Conservation (phyloP, 768 basidiomycete genomes). For the Agrocybe chaxingu region DNA sequence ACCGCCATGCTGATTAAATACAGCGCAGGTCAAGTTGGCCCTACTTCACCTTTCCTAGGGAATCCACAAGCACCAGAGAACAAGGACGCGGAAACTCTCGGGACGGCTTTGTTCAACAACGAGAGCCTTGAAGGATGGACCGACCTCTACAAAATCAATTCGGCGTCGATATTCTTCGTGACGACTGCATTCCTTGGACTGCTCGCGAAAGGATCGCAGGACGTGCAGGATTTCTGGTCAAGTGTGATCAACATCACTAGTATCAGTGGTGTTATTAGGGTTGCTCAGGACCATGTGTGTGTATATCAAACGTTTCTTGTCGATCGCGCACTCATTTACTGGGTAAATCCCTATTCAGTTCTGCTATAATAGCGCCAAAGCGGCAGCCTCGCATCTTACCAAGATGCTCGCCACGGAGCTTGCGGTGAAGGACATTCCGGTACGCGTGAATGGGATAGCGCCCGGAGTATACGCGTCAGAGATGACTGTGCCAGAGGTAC, state of each 20-base stretch:
- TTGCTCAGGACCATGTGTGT: slow-evolving; percentile 77
- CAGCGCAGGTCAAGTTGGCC: slow-evolving; percentile 77
- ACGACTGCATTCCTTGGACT: slow-evolving; percentile 75
- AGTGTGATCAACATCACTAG: slow-evolving; percentile 76
- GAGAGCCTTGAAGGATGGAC: slow-evolving; percentile 65
- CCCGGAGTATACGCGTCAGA: slow-evolving; percentile 77
- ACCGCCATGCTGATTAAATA: too few relatives aligned
- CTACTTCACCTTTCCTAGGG: slow-evolving; percentile 54
- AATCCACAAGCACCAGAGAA: slow-evolving; percentile 53
- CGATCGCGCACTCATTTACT: background rate
- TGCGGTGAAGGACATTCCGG: slow-evolving; percentile 60
- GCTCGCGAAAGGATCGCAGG: slow-evolving; percentile 67
- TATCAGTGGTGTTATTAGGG: slow-evolving; percentile 67
- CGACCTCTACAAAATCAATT: slow-evolving; percentile 61
- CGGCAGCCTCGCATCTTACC: slow-evolving; percentile 74
- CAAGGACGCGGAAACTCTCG: slow-evolving; percentile 61
- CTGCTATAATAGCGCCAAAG: slow-evolving; percentile 79
- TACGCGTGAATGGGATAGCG: slow-evolving; percentile 73
- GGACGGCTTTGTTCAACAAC: slow-evolving; percentile 67
- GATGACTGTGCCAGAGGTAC: slow-evolving; percentile 60
- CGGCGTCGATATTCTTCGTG: slow-evolving; percentile 74
- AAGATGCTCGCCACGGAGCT: slow-evolving; percentile 76
- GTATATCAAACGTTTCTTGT: background rate
- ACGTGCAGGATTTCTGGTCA: slow-evolving; percentile 54
- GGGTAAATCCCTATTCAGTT: slow-evolving; percentile 44